phyloP scores from a whole-genome alignment of 164 flowering plant species.

The Dillenia turbinata region DNA sequence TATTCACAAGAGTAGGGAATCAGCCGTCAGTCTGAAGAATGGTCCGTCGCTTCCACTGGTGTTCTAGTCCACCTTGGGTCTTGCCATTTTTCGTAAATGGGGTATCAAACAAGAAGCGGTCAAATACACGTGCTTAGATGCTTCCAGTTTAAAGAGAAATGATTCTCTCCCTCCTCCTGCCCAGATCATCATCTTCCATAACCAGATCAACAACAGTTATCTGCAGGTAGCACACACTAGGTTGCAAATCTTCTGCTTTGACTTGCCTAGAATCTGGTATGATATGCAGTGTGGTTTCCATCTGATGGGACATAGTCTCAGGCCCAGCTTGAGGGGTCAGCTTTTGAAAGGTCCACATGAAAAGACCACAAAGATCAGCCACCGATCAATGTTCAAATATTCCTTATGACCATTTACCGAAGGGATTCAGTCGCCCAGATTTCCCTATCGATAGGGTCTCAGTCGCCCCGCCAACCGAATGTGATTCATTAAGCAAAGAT shows the following conservation, averaged over 20 bases:
- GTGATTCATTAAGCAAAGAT: no score
- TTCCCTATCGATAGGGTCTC: no score
- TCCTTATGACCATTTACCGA: no score
- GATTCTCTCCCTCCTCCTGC: constrained; percentile 94
- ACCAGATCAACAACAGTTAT: constrained; percentile 98
- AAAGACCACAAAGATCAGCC: no score
- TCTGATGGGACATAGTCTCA: no score
- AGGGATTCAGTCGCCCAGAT: no score
- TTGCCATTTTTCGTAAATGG: constrained; percentile 98
- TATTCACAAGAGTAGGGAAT: constrained; percentile 91
- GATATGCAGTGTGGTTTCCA: constrained; percentile 81
- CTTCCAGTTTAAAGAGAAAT: constrained; percentile 93
- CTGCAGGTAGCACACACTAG: constrained; percentile 90
- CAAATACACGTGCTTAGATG: constrained; percentile 94
- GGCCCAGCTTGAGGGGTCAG: no score
- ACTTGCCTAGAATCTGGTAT: constrained; percentile 99
- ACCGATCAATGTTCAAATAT: no score
- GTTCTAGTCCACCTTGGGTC: constrained; percentile 97
- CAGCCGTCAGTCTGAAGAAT: constrained; percentile 96
- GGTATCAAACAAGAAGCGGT: constrained; percentile 94
- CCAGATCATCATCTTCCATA: constrained; percentile 97
- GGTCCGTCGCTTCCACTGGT: constrained; percentile 94
- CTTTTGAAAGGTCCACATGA: no score
- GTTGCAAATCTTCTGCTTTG: constrained; percentile 90
- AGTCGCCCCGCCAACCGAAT: no score